Evolutionary conservation across 192 early-diverging fungal species (phyloP).

Genomic region (Coemansia sp.): DNA sequence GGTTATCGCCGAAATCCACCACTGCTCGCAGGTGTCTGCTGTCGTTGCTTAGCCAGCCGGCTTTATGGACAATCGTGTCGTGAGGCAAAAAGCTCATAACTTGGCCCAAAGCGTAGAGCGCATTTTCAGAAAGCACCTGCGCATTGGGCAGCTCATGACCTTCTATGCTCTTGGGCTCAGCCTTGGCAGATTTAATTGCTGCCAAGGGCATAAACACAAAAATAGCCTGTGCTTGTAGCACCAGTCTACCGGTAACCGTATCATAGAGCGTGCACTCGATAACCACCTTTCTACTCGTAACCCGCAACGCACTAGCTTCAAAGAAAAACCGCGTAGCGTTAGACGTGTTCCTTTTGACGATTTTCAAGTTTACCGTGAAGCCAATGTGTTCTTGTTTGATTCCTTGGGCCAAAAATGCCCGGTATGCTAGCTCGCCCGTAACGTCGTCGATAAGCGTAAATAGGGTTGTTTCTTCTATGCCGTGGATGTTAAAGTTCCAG

Average conservation of each 20-base stretch:
- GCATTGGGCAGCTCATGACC: neutral
- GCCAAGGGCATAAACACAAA: slow-evolving; percentile 21
- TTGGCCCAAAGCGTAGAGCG: slow-evolving; percentile 12
- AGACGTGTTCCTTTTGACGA: neutral
- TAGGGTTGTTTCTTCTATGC: slow-evolving; percentile 18
- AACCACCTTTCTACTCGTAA: slow-evolving; percentile 10
- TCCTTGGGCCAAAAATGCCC: neutral
- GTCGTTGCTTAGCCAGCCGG: slow-evolving; percentile 1
- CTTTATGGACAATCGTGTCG: slow-evolving; percentile 5
- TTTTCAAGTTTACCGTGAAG: slow-evolving; percentile 34
- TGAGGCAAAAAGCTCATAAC: slow-evolving; percentile 27
- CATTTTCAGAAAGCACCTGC: neutral
- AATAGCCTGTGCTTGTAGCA: slow-evolving; percentile 10
- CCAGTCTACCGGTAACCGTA: slow-evolving; percentile 6
- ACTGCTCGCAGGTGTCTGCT: slow-evolving; percentile 1
- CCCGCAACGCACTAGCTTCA: neutral
- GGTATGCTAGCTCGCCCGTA: slow-evolving; percentile 21
- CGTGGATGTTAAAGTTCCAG: slow-evolving; percentile 14
- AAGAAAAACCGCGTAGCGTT: slow-evolving; percentile 20
- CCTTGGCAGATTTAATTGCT: too few species aligned
- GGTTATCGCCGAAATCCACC: slow-evolving; percentile 15
- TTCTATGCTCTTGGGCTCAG: too few species aligned
- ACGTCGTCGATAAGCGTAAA: slow-evolving; percentile 31
- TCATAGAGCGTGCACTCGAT: slow-evolving; percentile 29
- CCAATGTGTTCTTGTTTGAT: slow-evolving; percentile 3